These are phyloP conservation scores for Fusarium miscanthi DNA, from an alignment of 2,329 filamentous ascomycete genomes.

Conservation along the genomic window DNA sequence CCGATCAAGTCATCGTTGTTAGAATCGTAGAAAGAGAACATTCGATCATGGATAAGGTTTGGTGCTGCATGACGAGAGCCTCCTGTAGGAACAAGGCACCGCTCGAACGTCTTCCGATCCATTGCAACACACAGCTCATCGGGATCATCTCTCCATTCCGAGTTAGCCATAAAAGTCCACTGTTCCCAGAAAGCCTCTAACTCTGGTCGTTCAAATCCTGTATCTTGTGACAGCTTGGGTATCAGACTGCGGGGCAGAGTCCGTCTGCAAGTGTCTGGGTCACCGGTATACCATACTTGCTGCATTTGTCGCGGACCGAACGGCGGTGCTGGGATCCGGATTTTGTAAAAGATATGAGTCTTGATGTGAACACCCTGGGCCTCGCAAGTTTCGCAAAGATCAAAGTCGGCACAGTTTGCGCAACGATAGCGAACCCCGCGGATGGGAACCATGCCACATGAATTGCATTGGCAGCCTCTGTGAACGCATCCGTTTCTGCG, in stretches of 20 bases:
- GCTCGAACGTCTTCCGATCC: constrained; percentile 92
- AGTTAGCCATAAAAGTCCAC: constrained; percentile 92
- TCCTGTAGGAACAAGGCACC: constrained; percentile 87
- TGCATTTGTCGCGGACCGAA: constrained; percentile 84
- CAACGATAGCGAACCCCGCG: constrained; percentile 93
- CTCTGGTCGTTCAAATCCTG: constrained; percentile 85
- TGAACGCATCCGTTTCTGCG: constrained; percentile 90
- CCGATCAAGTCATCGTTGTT: constrained; percentile 90
- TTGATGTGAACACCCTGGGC: constrained; percentile 81
- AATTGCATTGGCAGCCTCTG: constrained; percentile 90
- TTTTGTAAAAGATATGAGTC: constrained; percentile 97
- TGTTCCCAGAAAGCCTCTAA: constrained; percentile 96
- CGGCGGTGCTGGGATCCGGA: constrained; percentile 87
- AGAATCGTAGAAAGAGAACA: constrained; percentile 96
- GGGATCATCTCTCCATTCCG: constrained; percentile 84
- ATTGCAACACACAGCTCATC: constrained; percentile 83
- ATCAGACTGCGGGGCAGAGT: constrained; percentile 75
- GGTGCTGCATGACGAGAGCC: constrained; percentile 81
- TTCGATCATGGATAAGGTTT: constrained; percentile 93
- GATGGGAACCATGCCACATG: constrained; percentile 88
- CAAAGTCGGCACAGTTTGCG: constrained; percentile 94
- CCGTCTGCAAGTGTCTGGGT: constrained; percentile 77
- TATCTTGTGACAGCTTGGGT: constrained; percentile 75
- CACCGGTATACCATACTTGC: constrained; percentile 88
- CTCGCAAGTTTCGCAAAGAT: constrained; percentile 95